Evolutionary conservation across 352 stramenopile genomes (phyloP), one percentile per base, ranked within the genome.

Genomic region (Pythium folliculosum): DNA sequence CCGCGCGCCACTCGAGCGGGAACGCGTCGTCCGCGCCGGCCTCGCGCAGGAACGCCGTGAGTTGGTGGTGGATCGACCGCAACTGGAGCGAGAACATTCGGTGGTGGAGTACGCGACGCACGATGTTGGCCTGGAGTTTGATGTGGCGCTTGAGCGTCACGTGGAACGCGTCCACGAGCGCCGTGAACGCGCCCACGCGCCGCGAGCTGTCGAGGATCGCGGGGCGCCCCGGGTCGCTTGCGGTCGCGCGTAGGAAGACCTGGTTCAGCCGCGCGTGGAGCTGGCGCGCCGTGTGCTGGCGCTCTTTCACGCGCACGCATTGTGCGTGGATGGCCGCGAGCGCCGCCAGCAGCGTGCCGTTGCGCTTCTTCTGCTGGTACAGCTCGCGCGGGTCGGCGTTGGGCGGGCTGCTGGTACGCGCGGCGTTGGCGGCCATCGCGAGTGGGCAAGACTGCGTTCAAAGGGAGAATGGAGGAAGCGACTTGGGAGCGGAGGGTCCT

Each of bases 121-220:
- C 60, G 48, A 73, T 69, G 43, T 73, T 73, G 30, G 27, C 55
- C 12, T 57, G 47, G 10, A 69, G 44, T 49, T 64, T 63, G 47
- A 66, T 50, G 50, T 80, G 72, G 43, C 76, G 64, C 54, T 86
- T 86, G 51, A 69, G 47, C 13, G 76, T 72, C 55, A 87, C 71
- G 45, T 89, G 80, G n/a, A 90, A 71, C 40, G 77, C 69, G 17
- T 75, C 70, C 5, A 92, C 63, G 5, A 92, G 48, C n/a, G 69
- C 35, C n/a, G 77, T 78, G 50, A 80, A 86, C 49, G 48, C 7
- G 44, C 37, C 43, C 12, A 63, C 27, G 22, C 48, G 48, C 17
- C 52, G 57, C 5, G 69, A 35, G 2, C 45, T 17, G 13, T 52
- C 8, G 50, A 76, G 27, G 51, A 71, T 54, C 25, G 17, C 64